These are phyloP conservation scores for Symmetrospora coprosmae DNA, from an alignment of 768 basidiomycete species.

Conservation along the genomic window DNA sequence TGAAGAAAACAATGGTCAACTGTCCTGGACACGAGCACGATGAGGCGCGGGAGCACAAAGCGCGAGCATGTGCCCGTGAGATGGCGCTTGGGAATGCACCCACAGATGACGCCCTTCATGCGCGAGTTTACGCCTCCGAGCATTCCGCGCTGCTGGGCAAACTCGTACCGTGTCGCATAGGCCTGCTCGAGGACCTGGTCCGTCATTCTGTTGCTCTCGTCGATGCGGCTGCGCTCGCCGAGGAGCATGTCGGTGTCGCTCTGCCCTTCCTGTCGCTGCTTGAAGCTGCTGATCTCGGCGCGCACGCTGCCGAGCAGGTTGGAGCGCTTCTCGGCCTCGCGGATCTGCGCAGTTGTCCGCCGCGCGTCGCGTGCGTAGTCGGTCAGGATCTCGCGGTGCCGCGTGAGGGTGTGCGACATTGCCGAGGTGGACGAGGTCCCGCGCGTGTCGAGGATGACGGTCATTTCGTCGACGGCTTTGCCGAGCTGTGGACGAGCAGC, in stretches of 20 bases:
- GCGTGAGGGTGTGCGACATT: conserved; percentile 63
- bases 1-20: too few relatives aligned
- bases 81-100: conserved; percentile 37
- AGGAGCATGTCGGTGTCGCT: conserved; percentile 59
- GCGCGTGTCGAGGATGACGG: conserved; percentile 49
- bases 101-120: conserved; percentile 70
- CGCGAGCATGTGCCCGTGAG: too few relatives aligned
- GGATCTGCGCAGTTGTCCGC: conserved; percentile 71
- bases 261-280: conserved; percentile 14
- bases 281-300: conserved; percentile 56
- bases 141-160: conserved; percentile 61
- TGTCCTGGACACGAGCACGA: too few relatives aligned
- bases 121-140: conserved; percentile 66
- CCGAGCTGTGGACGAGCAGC: conserved; percentile 34
- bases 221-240: conserved; percentile 73
- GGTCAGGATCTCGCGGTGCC: conserved; percentile 76
- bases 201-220: conserved; percentile 85
- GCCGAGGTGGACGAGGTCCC: conserved; percentile 52
- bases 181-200: conserved; percentile 87
- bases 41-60: too few relatives aligned
- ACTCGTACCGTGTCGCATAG: conserved; percentile 88
- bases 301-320: conserved; percentile 79
- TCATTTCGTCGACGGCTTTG: conserved; percentile 67
- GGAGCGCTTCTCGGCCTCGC: conserved; percentile 67
- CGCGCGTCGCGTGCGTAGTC: conserved; percentile 73